Evolutionary conservation across 148 eudicot genomes (phyloP), one percentile per base, ranked within the genome.

Genomic region (Talinum fruticosum): DNA sequence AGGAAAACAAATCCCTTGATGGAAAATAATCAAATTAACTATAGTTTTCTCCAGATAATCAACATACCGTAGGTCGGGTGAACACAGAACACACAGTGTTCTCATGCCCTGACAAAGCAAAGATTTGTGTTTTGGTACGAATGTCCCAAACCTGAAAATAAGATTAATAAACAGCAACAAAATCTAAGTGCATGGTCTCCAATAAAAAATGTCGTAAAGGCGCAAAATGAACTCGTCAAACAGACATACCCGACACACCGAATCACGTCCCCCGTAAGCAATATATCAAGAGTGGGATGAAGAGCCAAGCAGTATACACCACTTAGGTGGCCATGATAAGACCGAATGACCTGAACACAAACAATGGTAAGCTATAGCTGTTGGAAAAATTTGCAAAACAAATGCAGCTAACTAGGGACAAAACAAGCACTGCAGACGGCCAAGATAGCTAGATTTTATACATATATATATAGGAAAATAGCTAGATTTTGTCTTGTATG

Each of bases 221-320:
- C 21, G 26, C 36, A 79, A 19, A 37, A 67, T 15, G 32, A 75
- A 65, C 26, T n/a, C 19, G 32, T 72, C 5, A 24, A 75, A 37
- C 80, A 64, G 61, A 44, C 85, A 61, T 87, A 96, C 99, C 87
- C 99, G 89, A 84, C 99, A 96, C 69, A 96, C 99, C 30, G 99
- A 96, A 90, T 96, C 99, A 72, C 99, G 97, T 33, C 97, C 99
- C 13, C 99, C 99, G 99, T 96, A 29, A 93, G 89, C 77, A 96
- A 87, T 85, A 96, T 74, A 80, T 96, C 97, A 73, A 96, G 90
- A 69, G 94, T 93, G n/a, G 99, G 99, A 88, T 96, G 99, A 79
- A 93, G 87, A 66, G 97, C 99, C 87, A 96, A 78, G 83, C 97
- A 93, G 77, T 96, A 96, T 37, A 96, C 99, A 62, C 99, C 99